Conservation (phyloP, 441 rosid genomes). For the Populus tomentosa region DNA sequence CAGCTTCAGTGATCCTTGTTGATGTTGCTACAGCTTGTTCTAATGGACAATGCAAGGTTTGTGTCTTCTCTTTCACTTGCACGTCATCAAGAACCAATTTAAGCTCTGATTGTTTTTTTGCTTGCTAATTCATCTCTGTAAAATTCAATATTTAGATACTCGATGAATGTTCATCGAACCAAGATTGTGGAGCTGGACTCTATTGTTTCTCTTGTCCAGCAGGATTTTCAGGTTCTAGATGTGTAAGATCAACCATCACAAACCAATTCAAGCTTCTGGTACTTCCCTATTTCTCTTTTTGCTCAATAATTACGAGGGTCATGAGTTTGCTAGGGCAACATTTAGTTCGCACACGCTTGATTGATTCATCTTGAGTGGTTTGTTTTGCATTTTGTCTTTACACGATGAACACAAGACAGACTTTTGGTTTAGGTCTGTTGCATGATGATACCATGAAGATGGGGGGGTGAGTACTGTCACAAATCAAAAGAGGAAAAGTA, state of each 20-base stretch:
- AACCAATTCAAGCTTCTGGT: constrained; percentile 69
- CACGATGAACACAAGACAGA: no score
- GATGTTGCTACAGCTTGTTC: background rate
- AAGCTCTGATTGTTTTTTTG: background rate
- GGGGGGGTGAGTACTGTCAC: no score
- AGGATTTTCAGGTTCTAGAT: constrained; percentile 50
- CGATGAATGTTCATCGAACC: constrained; percentile 49
- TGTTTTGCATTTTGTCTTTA: no score
- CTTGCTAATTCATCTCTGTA: background rate
- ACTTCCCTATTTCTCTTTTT: background rate
- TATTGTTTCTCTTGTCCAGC: constrained; percentile 50
- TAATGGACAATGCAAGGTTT: background rate
- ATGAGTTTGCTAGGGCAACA: background rate
- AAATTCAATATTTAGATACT: constrained; percentile 26
- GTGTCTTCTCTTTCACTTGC: background rate
- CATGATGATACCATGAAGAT: no score
- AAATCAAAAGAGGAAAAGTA: no score
- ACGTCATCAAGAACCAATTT: background rate
- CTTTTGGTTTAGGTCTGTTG: no score
- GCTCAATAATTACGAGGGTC: background rate
- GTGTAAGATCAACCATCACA: constrained; percentile 54
- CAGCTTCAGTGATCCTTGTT: background rate
- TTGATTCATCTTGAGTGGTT: background rate
- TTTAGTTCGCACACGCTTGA: background rate
- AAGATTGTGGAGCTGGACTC: constrained; percentile 61